Conservation (phyloP, 768 basidiomycete species). For the Sistotremastrum niveocremeum region DNA sequence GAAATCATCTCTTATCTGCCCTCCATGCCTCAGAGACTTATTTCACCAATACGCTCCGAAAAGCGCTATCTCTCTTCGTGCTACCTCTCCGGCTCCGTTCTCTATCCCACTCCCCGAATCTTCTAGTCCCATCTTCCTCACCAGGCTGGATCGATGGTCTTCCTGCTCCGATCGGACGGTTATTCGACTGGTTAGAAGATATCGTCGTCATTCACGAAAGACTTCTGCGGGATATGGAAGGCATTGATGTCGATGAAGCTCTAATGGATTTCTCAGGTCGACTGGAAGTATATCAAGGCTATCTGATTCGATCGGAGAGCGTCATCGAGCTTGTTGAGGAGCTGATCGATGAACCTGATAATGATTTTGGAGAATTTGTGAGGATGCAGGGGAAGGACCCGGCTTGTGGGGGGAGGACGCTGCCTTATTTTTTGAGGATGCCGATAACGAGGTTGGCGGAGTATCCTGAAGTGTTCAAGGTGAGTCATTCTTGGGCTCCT, state of each 20-base stretch:
- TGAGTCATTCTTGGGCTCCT: constrained; percentile 23
- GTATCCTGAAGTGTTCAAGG: constrained; percentile 64
- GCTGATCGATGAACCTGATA: constrained; percentile 32
- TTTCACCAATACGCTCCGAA: too few relatives aligned
- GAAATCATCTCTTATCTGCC: too few relatives aligned
- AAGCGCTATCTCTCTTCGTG: too few relatives aligned
- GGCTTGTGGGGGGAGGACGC: constrained; percentile 46
- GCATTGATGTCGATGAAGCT: constrained; percentile 38
- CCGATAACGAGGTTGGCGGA: constrained; percentile 60
- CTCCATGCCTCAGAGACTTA: too few relatives aligned
- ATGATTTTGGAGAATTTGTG: constrained; percentile 80
- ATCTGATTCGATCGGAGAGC: constrained; percentile 58
- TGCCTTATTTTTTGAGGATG: constrained; percentile 58
- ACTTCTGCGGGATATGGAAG: constrained; percentile 36
- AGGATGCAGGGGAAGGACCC: constrained; percentile 43
- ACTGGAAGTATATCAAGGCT: constrained; percentile 79
- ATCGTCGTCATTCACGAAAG: constrained; percentile 66
- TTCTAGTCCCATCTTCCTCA: too few relatives aligned
- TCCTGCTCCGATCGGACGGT: constrained; percentile 48
- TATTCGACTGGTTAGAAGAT: constrained; percentile 85
- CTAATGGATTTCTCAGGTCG: constrained; percentile 48
- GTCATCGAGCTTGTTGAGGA: constrained; percentile 39
- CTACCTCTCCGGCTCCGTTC: too few relatives aligned
- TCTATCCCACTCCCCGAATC: too few relatives aligned
- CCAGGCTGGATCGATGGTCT: constrained; percentile 65